Percentiles rank a stretch among this genome's conserved stretches.
These are phyloP conservation scores for Chalciporus piperatus DNA, from an alignment of 768 basidiomycete species.

Conservation along the genomic window DNA sequence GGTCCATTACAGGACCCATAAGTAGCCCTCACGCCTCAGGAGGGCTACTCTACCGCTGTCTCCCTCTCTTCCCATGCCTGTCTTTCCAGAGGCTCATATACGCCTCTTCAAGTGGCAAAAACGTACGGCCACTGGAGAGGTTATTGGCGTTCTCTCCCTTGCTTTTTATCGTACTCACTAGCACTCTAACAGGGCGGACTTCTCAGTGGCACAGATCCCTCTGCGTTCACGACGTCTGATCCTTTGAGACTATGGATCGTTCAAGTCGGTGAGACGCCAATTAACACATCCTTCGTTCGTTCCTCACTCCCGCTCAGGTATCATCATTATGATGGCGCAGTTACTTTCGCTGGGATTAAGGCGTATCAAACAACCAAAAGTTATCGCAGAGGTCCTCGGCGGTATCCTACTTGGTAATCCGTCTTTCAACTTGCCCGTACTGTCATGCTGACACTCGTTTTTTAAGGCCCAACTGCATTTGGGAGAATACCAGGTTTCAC, in stretches of 20 bases:
- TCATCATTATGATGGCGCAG: constrained; percentile 82
- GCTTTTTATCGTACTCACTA: background rate
- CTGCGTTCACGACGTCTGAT: constrained; percentile 58
- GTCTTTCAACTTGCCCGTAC: background rate
- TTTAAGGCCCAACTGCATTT: constrained; percentile 48
- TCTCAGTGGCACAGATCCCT: constrained; percentile 71
- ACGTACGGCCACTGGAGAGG: constrained; percentile 25
- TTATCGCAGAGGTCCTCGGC: constrained; percentile 81
- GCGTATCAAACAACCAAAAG: constrained; percentile 82
- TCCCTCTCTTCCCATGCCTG: constrained; percentile 27
- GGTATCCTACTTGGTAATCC: constrained; percentile 79
- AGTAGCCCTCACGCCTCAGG: background rate
- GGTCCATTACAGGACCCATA: background rate
- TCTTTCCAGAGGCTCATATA: constrained; percentile 29
- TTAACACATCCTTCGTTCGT: background rate
- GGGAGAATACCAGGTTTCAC: constrained; percentile 91
- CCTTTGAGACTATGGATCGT: constrained; percentile 78
- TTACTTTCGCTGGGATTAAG: constrained; percentile 67
- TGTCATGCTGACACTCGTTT: background rate
- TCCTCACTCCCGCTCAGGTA: constrained; percentile 40
- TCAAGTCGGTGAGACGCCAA: constrained; percentile 58
- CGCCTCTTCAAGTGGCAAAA: background rate
- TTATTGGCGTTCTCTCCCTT: background rate
- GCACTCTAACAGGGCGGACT: constrained; percentile 59
- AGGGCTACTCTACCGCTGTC: background rate